Evolutionary conservation across 1,284 basidiomycete genomes (phyloP), one percentile per base, ranked within the genome.

Genomic region (Trametes versicolor): DNA sequence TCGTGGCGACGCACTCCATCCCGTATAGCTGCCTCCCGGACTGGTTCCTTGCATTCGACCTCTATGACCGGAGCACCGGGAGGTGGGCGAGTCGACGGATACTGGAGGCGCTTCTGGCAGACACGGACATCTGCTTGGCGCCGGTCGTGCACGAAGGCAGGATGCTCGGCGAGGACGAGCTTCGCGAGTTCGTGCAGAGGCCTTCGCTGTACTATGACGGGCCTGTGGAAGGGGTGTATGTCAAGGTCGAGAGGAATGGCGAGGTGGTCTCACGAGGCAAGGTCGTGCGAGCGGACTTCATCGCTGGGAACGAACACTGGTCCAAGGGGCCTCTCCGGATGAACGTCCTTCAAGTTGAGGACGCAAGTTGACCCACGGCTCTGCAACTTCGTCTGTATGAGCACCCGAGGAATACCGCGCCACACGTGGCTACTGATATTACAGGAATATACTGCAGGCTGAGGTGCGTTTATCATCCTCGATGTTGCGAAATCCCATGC

Each of bases 231-330:
- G 88, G 88, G 0, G 77, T 89, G 5, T 89, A 88, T 73, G 77
- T 89, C 58, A 88, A 88, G 74, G 74, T 83, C 0, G 87, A 90
- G 72, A 76, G 68, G 47, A 74, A 74, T 19, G 76, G 79, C 2
- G 70, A 58, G 41, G 85, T 87, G 0, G 67, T 82, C 4, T 73
- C 75, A 25, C 77, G 87, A 58, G 83, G 83, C 6, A 89, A 89
- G 74, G 81, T 88, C 4, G 87, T 90, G n/a, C 76, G 87, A 21
- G 78, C 80, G 6, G 87, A 89, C 73, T 89, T 89, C 67, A 87
- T 89, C 68, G 78, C 85, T 55, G 87, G 87, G 3, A 87, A 89
- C 71, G 85, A 88, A 66, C 87, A 89, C 69, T 89, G 88, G 88
- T 80, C 81, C 5, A 81, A 77, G 69, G 84, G 81, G 0, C 76